These are phyloP conservation scores for Petrea volubilis DNA, from an alignment of 257 asterid genomes.

Conservation along the genomic window DNA sequence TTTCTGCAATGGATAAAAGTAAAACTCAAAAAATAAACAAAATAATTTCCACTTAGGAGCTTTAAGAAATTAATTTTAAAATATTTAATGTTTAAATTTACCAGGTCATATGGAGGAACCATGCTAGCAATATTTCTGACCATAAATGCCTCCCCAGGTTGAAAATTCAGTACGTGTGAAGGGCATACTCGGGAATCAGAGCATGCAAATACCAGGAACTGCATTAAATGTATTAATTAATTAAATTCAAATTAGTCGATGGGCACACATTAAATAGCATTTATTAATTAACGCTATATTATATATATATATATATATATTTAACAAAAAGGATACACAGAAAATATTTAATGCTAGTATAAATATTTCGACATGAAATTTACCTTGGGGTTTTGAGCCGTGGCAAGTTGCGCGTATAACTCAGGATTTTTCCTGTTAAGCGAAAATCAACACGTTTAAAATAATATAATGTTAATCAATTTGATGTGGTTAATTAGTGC, in stretches of 20 bases:
- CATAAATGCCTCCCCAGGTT: slow-evolving; percentile 66
- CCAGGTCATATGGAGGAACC: slow-evolving; percentile 65
- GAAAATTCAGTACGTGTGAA: slow-evolving; percentile 49
- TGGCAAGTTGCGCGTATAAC: slow-evolving; percentile 36
- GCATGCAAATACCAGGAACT: slow-evolving; percentile 69
- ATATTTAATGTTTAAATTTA: neutral
- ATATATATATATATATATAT: no score
- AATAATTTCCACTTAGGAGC: neutral
- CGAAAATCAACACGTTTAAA: neutral
- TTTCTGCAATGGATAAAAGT: slow-evolving; percentile 39
- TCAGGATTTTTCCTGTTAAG: slow-evolving; percentile 36
- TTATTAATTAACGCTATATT: neutral
- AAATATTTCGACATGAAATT: no score
- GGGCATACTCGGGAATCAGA: slow-evolving; percentile 71
- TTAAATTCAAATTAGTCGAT: neutral
- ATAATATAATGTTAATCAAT: no score
- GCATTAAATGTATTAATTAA: slow-evolving; percentile 1
- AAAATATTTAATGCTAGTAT: no score
- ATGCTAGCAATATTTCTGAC: slow-evolving; percentile 62
- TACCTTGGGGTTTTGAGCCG: slow-evolving; percentile 55
- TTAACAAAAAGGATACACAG: no score
- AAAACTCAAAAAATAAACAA: neutral
- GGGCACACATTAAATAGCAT: no score
- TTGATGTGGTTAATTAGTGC: no score
- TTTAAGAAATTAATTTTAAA: no score